Base-by-base conservation (phyloP, 2,329 filamentous ascomycete species). In the Huntiella bhutanensis region DNA sequence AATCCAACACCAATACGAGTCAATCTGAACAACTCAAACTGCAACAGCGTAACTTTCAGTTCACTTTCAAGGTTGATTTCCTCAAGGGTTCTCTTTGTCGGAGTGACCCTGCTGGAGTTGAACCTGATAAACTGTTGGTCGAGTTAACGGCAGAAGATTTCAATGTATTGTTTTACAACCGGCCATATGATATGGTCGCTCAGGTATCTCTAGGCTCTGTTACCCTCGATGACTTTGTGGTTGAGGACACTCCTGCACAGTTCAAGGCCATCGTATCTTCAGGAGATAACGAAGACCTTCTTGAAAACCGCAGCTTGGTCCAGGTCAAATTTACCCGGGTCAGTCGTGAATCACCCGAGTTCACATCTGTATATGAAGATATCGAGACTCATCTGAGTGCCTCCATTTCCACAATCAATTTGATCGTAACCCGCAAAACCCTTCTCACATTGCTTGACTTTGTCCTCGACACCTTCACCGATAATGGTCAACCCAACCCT, bases 241-340 rank as follows among this genome's bases (percentile, higher is more conserved):
- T 99, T 6, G 88, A 91, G 53, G 81, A 88, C 46, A 78, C 86
- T 0, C 67, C 83, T 0, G 80, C 81, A 5, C 88, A 96, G 56
- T 98, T 99, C 68, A 94, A 91, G 62, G 88, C 88, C 19, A 92
- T 99, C 43, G 76, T 99, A n/a, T 93, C 87, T 0, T 95, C 91
- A 1, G 75, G 74, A 0, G 76, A 80, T 42, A 61, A 64, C 5
- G 74, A 79, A 38, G 88, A 93, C 56, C 77, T 80, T 19, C 72
- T 79, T 40, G 75, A 82, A 49, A 77, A 83, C 51, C 75, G 82
- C 50, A 85, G 92, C 54, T 71, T 98, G 10, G 83, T 98, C 53
- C 77, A 80, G 44, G 72, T 98, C 55, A 94, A 88, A 56, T 93
- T 94, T 55, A 71, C 85, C 50, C 85, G 82, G 58, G 85, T 96